Conservation (phyloP, 306 rosid species). For the Crotalaria pallida region DNA sequence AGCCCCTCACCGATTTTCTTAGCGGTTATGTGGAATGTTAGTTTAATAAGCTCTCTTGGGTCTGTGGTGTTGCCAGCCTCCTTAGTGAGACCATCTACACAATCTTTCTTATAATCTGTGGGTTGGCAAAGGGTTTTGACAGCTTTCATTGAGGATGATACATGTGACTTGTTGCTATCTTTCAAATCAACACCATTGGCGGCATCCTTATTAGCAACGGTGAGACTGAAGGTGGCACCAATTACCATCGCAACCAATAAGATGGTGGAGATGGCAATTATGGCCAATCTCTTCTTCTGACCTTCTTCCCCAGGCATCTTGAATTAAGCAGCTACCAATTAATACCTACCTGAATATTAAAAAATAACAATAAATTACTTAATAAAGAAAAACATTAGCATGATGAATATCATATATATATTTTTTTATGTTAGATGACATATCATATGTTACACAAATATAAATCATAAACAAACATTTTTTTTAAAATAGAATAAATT, state of each 20-base stretch:
- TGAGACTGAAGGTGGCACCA: constrained; percentile 39
- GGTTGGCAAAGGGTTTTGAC: constrained; percentile 50
- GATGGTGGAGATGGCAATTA: constrained; percentile 41
- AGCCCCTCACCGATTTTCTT: constrained; percentile 20
- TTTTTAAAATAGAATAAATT: too few species aligned
- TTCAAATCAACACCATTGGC: rapidly evolving
- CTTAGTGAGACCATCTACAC: constrained; percentile 30
- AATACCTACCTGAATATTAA: constrained; percentile 1
- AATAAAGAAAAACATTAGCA: background rate
- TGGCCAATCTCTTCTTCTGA: constrained; percentile 24
- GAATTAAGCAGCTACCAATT: constrained; percentile 25
- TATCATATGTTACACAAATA: background rate
- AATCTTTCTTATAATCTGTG: constrained; percentile 56
- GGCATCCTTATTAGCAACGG: background rate
- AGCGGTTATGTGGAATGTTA: constrained; percentile 43
- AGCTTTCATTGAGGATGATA: constrained; percentile 41
- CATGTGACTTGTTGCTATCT: background rate
- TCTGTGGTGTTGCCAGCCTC: constrained; percentile 38
- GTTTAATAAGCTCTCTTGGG: constrained; percentile 45
- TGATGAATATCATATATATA: too few species aligned
- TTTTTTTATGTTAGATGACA: too few species aligned
- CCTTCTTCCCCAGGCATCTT: constrained; percentile 30
- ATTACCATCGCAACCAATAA: constrained; percentile 66
- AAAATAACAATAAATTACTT: background rate
- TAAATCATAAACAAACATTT: background rate